Evolutionary conservation across 2,329 filamentous ascomycete species (phyloP).

Genomic region (Acrocalymma vagum): DNA sequence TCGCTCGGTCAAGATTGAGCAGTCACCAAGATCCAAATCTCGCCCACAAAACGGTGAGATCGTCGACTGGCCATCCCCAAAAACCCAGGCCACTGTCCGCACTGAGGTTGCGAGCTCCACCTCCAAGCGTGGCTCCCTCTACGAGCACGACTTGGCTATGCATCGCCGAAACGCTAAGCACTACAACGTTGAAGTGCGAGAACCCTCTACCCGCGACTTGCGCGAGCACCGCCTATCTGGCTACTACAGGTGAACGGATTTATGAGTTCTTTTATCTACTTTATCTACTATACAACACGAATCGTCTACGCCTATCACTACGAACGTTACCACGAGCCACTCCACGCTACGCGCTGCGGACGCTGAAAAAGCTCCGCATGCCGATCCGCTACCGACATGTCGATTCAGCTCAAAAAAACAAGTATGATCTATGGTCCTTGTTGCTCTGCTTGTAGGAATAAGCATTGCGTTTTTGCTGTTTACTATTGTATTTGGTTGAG

Average conservation of each 20-base stretch:
- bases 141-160: conserved; percentile 48
- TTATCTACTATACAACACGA: conserved; percentile 12
- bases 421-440: conserved; percentile 31
- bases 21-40: conserved; percentile 33
- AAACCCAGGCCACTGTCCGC: conserved; percentile 24
- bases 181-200: conserved; percentile 52
- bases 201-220: conserved; percentile 46
- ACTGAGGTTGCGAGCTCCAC: conserved; percentile 41
- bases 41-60: conserved; percentile 47
- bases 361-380: conserved; percentile 33
- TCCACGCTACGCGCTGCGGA: conserved; percentile 21
- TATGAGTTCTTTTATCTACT: conserved; percentile 13
- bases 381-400: conserved; percentile 21
- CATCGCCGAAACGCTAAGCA: conserved; percentile 45
- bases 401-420: conserved; percentile 29
- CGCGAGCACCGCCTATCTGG: conserved; percentile 47
- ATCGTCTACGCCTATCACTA: conserved; percentile 10
- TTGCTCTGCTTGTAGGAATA: conserved; percentile 31
- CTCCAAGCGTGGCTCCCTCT: conserved; percentile 51
- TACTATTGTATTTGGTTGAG: conserved; percentile 13
- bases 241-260: conserved; percentile 48
- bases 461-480: conserved; percentile 36
- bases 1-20: conserved; percentile 43
- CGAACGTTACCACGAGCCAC: conserved; percentile 10
- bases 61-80: conserved; percentile 44